phyloP scores from a whole-genome alignment of 768 basidiomycete species.

The Lepiota subincarnata region DNA sequence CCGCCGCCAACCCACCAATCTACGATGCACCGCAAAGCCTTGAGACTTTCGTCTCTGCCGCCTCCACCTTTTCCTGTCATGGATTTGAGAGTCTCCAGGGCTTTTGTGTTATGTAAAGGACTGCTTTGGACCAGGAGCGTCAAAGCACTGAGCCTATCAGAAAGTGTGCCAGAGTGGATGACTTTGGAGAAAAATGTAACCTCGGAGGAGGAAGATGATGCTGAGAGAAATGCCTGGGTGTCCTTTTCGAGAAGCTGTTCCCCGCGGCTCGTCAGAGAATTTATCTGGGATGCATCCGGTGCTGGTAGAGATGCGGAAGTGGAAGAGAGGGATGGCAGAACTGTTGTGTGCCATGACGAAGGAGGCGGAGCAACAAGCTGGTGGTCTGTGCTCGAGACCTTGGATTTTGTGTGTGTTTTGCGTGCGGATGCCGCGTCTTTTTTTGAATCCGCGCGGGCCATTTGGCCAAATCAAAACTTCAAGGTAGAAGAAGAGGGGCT shows the following conservation, averaged over 20 bases:
- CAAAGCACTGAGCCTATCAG: conserved; percentile 87
- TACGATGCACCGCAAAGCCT: conserved; percentile 84
- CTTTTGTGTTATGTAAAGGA: conserved; percentile 80
- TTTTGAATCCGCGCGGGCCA: conserved; percentile 5
- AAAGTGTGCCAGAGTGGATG: conserved; percentile 83
- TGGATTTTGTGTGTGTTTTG: background rate
- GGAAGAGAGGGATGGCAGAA: conserved; percentile 36
- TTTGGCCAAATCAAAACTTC: background rate
- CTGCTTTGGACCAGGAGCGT: conserved; percentile 86
- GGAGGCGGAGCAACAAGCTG: conserved; percentile 31
- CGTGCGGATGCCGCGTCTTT: background rate
- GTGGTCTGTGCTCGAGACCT: background rate
- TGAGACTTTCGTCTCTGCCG: conserved; percentile 88
- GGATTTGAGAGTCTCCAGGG: conserved; percentile 66
- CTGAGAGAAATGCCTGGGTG: conserved; percentile 39
- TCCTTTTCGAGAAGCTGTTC: conserved; percentile 42
- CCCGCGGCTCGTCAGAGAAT: conserved; percentile 44
- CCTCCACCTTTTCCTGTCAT: conserved; percentile 85
- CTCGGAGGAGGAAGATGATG: conserved; percentile 65
- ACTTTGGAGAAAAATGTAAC: conserved; percentile 80
- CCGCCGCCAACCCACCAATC: conserved; percentile 99
- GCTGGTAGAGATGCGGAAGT: conserved; percentile 23
- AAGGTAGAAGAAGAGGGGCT: no score
- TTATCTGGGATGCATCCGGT: conserved; percentile 40
- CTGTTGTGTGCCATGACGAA: conserved; percentile 52